Percentiles rank a stretch among this genome's conserved stretches.
Evolutionary conservation across 768 basidiomycete species (phyloP).

Genomic region (Termitomyces sp.): DNA sequence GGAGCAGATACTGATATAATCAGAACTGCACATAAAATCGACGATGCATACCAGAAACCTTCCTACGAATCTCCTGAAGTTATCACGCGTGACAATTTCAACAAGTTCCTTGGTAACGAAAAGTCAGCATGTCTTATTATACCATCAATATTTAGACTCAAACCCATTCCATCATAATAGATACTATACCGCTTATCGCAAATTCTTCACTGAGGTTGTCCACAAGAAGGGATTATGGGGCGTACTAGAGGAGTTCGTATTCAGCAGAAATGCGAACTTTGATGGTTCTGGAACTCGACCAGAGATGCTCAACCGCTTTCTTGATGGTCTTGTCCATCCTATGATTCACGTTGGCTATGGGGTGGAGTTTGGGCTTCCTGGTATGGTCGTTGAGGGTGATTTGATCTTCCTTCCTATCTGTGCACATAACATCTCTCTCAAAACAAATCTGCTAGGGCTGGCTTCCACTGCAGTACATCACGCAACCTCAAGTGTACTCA

Average conservation of each 20-base stretch:
- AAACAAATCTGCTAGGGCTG: conserved; percentile 19
- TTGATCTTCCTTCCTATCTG: neutral
- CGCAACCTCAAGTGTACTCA: conserved; percentile 28
- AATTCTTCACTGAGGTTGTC: conserved; percentile 47
- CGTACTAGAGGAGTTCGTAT: conserved; percentile 60
- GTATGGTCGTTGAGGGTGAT: conserved; percentile 51
- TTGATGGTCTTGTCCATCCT: conserved; percentile 55
- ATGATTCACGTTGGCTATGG: conserved; percentile 60
- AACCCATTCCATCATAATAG: conserved; percentile 33
- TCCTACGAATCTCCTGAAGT: conserved; percentile 39
- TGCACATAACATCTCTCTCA: neutral
- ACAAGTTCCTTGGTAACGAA: conserved; percentile 54
- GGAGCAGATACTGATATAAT: conserved; percentile 46
- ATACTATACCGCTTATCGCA: conserved; percentile 55
- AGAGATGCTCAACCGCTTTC: conserved; percentile 48
- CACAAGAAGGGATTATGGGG: conserved; percentile 38
- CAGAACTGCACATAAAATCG: conserved; percentile 32
- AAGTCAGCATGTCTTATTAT: conserved; percentile 30
- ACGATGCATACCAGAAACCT: conserved; percentile 32
- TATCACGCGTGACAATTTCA: conserved; percentile 47
- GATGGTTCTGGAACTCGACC: conserved; percentile 32
- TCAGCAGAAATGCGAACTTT: conserved; percentile 49
- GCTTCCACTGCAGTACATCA: conserved; percentile 51
- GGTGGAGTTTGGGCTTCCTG: conserved; percentile 51
- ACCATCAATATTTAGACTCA: neutral